These are phyloP conservation scores for Eremomyces bilateralis DNA, from an alignment of 495 filamentous ascomycete genomes.

Conservation along the genomic window DNA sequence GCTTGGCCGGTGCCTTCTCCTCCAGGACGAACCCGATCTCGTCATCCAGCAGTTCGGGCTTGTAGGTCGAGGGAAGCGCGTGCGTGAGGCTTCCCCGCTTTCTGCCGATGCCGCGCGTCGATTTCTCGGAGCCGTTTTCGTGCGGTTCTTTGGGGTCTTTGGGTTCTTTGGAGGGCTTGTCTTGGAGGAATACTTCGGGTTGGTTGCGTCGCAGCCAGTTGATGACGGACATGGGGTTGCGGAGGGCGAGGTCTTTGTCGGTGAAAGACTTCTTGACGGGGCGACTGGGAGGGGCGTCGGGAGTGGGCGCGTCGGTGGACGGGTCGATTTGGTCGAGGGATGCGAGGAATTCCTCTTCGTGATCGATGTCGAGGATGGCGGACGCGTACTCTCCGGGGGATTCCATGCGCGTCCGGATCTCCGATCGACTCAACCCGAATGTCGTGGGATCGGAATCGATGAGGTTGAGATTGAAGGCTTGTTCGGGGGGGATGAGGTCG, in stretches of 20 bases:
- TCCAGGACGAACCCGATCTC: conserved; percentile 28
- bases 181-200: conserved; percentile 65
- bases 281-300: conserved; percentile 6
- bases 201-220: conserved; percentile 77
- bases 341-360: conserved; percentile 60
- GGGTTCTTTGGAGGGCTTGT: conserved; percentile 31
- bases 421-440: conserved; percentile 2
- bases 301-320: conserved; percentile 5
- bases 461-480: conserved; percentile 37
- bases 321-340: conserved; percentile 38
- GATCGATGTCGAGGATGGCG: conserved; percentile 11
- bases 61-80: conserved; percentile 19
- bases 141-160: conserved; percentile 5
- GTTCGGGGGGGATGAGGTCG: conserved; percentile 45
- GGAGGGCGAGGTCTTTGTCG: conserved; percentile 23
- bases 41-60: conserved; percentile 30
- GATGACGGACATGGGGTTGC: conserved; percentile 69
- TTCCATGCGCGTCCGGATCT: conserved; percentile 8
- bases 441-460: conserved; percentile 17
- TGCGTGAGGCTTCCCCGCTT: conserved; percentile 5
- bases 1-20: conserved; percentile 18
- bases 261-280: conserved; percentile 5
- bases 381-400: background rate
- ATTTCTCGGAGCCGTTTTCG: background rate
- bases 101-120: conserved; percentile 2